phyloP scores from a whole-genome alignment of 768 basidiomycete genomes.

The Termitomyces sp. region DNA sequence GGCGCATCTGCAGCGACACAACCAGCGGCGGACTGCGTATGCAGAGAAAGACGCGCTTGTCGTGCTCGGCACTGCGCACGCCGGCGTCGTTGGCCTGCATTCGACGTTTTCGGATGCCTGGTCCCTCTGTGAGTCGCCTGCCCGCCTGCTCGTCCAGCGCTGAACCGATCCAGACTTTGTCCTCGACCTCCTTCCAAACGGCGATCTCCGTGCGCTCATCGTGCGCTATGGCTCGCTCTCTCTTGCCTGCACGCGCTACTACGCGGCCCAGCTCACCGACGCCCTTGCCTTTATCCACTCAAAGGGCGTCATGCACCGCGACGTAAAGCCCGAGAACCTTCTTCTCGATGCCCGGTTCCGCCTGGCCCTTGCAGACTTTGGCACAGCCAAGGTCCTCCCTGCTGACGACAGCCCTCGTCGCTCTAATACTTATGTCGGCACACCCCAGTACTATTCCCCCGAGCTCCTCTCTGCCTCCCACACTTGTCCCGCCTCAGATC shows the following conservation, averaged over 20 bases:
- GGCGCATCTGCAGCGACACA: conserved; percentile 70
- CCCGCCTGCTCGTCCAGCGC: neutral
- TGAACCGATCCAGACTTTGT: conserved; percentile 59
- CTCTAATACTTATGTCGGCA: conserved; percentile 73
- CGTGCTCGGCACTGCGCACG: conserved; percentile 67
- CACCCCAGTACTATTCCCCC: conserved; percentile 85
- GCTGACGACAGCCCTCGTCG: conserved; percentile 26
- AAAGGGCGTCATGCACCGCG: conserved; percentile 84
- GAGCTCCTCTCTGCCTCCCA: conserved; percentile 73
- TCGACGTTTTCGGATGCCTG: conserved; percentile 84
- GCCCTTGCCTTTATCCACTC: conserved; percentile 88
- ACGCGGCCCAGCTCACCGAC: conserved; percentile 86
- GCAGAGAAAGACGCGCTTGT: conserved; percentile 76
- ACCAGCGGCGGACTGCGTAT: conserved; percentile 68
- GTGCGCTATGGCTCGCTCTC: conserved; percentile 84
- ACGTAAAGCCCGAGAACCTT: conserved; percentile 84
- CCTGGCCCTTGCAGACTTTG: conserved; percentile 96
- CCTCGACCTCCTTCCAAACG: conserved; percentile 69
- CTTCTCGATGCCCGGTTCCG: conserved; percentile 83
- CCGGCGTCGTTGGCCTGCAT: conserved; percentile 75
- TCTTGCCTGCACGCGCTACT: conserved; percentile 68
- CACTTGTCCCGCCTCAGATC: conserved; percentile 49
- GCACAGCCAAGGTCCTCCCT: conserved; percentile 78
- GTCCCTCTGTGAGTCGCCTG: conserved; percentile 61
- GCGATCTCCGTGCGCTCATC: conserved; percentile 70